A percentile compares a stretch with the other conserved stretches of the same genome.
Conservation (phyloP, 257 asterid species). For the Nicotiana attenuata region DNA sequence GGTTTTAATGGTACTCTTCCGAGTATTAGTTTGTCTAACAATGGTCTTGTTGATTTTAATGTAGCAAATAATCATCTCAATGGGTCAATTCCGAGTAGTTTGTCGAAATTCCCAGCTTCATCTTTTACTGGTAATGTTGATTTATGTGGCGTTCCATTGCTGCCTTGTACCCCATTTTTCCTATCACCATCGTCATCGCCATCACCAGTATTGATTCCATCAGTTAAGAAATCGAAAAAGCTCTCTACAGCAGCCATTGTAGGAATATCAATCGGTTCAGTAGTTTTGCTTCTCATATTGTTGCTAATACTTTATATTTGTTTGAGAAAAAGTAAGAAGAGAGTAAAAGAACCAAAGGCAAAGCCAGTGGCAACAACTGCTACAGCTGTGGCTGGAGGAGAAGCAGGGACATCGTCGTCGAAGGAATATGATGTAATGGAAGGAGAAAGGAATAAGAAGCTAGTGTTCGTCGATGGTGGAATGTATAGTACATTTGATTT, state of each 20-base stretch:
- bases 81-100: conserved; percentile 57
- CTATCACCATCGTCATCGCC: not conserved
- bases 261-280: conserved; percentile 60
- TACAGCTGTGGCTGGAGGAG: conserved; percentile 26
- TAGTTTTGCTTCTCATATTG: conserved; percentile 34
- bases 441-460: conserved; percentile 52
- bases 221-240: not conserved
- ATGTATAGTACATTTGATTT: conserved; percentile 53
- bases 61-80: conserved; percentile 55
- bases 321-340: conserved; percentile 22
- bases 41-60: conserved; percentile 45
- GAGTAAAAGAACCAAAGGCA: conserved; percentile 42
- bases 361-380: too few relatives aligned
- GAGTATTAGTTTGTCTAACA: conserved; percentile 28
- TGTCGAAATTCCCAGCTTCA: conserved; percentile 42
- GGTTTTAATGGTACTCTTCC: conserved; percentile 47
- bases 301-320: conserved; percentile 43
- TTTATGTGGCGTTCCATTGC: conserved; percentile 81
- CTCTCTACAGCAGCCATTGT: conserved; percentile 13
- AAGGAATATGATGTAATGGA: conserved; percentile 56
- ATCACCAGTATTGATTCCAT: not conserved
- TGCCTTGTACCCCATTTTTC: conserved; percentile 25
- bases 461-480: conserved; percentile 46
- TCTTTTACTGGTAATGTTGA: conserved; percentile 64
- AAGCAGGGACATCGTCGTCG: conserved; percentile 70